These are phyloP conservation scores for Tolypocladium tropicale DNA, from an alignment of 2,329 filamentous ascomycete genomes.

Conservation along the genomic window DNA sequence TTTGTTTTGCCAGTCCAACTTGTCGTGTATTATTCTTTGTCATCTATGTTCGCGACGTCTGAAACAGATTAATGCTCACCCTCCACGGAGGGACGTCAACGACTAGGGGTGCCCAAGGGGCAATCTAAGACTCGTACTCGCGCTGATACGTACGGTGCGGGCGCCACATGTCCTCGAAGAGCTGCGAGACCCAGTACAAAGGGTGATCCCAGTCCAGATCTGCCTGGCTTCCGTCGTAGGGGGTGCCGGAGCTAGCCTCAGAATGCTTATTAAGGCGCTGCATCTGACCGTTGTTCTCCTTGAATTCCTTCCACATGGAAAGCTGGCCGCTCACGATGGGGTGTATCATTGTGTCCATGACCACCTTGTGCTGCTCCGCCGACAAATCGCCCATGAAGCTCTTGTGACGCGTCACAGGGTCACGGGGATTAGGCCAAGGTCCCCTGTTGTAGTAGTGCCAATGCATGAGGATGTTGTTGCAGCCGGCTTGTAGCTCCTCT, in stretches of 20 bases:
- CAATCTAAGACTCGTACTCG: slow-evolving; percentile 7
- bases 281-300: slow-evolving; percentile 10
- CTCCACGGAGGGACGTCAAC: too few relatives aligned
- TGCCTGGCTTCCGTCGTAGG: slow-evolving; percentile 14
- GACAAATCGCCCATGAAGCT: slow-evolving; percentile 18
- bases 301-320: slow-evolving; percentile 13
- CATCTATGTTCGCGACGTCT: too few relatives aligned
- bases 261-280: not conserved
- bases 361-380: slow-evolving; percentile 19
- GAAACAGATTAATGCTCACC: too few relatives aligned
- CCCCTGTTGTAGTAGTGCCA: slow-evolving; percentile 41
- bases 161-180: slow-evolving; percentile 32
- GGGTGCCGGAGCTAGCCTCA: not conserved
- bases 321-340: slow-evolving; percentile 13
- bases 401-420: slow-evolving; percentile 15
- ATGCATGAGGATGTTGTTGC: slow-evolving; percentile 33
- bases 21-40: too few relatives aligned
- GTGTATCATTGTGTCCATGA: slow-evolving; percentile 18
- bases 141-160: slow-evolving; percentile 20
- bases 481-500: slow-evolving; percentile 32
- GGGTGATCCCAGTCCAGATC: slow-evolving; percentile 27
- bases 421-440: slow-evolving; percentile 12
- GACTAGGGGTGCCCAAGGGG: not conserved
- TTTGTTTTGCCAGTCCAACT: not conserved
- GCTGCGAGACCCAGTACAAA: slow-evolving; percentile 33